Percentiles rank a stretch among this genome's conserved stretches.
Evolutionary conservation across 2,329 filamentous ascomycete genomes (phyloP).

Genomic region (Hymenoscyphus scutula): DNA sequence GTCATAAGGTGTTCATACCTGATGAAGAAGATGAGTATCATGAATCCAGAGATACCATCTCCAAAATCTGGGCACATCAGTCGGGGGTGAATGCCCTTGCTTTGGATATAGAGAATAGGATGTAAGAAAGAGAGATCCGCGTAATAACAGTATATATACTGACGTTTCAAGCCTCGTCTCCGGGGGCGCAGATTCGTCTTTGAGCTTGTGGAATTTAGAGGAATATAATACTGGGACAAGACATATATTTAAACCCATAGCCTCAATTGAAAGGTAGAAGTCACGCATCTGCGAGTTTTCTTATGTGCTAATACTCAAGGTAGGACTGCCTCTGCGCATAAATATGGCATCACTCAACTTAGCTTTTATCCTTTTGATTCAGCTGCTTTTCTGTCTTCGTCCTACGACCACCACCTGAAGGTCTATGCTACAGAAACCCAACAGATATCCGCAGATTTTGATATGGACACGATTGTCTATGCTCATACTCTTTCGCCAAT

Average conservation of each 20-base stretch:
- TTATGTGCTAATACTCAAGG: slow-evolving; percentile 7
- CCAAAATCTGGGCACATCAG: slow-evolving; percentile 61
- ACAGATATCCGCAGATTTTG: slow-evolving; percentile 61
- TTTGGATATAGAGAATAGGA: slow-evolving; percentile 78
- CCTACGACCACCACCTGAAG: slow-evolving; percentile 75
- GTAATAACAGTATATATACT: slow-evolving; percentile 7
- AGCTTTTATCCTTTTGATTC: slow-evolving; percentile 78
- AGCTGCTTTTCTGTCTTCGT: slow-evolving; percentile 71
- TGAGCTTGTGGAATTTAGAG: slow-evolving; percentile 87
- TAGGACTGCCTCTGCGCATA: slow-evolving; percentile 47
- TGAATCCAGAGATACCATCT: slow-evolving; percentile 13
- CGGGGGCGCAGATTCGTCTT: slow-evolving; percentile 78
- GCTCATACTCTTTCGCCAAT: slow-evolving; percentile 76
- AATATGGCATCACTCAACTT: slow-evolving; percentile 71
- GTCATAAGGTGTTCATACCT: slow-evolving; percentile 39
- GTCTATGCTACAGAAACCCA: slow-evolving; percentile 68
- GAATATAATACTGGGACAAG: slow-evolving; percentile 41
- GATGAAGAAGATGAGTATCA: slow-evolving; percentile 15
- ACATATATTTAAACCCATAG: slow-evolving; percentile 55
- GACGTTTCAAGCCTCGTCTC: slow-evolving; percentile 63
- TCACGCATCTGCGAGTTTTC: no score
- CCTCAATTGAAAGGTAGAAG: slow-evolving; percentile 45
- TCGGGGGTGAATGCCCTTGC: slow-evolving; percentile 77
- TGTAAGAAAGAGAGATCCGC: slow-evolving; percentile 46
- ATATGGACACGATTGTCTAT: slow-evolving; percentile 67